Evolutionary conservation across 1,284 basidiomycete species (phyloP).

Genomic region (Ustilago hordei): DNA sequence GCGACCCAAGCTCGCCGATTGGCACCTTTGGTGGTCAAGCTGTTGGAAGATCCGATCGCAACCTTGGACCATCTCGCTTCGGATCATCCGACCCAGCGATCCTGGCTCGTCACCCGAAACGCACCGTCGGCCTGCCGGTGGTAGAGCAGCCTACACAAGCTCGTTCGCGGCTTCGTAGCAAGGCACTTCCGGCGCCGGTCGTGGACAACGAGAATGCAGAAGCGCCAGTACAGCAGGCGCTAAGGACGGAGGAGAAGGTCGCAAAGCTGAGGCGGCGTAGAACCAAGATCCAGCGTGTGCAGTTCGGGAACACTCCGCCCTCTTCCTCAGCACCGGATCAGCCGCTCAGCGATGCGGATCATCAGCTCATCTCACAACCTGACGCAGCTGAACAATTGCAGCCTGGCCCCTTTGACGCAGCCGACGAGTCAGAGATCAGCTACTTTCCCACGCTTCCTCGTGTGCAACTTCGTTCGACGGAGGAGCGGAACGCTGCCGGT

Average conservation of each 20-base stretch:
- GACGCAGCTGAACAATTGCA: constrained; percentile 6
- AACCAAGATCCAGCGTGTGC: constrained; percentile 32
- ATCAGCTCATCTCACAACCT: constrained; percentile 32
- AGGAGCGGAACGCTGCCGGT: not conserved
- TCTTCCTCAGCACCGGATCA: constrained; percentile 17
- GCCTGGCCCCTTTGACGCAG: not conserved
- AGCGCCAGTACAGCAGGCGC: not conserved
- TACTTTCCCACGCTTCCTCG: constrained; percentile 40
- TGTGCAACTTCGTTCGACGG: not conserved
- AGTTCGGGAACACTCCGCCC: constrained; percentile 7
- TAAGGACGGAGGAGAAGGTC: not conserved
- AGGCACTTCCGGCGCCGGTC: too few species aligned
- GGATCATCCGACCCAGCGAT: constrained; percentile 4
- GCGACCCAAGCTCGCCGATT: constrained; percentile 27
- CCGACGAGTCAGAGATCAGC: constrained; percentile 43
- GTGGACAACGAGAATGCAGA: constrained; percentile 22
- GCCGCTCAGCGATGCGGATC: constrained; percentile 29
- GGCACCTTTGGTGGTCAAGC: constrained; percentile 24
- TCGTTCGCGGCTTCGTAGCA: not conserved
- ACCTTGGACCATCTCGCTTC: constrained; percentile 3
- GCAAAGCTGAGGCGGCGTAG: constrained; percentile 9
- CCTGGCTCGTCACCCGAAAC: not conserved
- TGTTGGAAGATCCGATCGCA: constrained; percentile 8
- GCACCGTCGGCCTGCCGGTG: constrained; percentile 12
- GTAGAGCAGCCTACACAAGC: not conserved